phyloP scores from a whole-genome alignment of 192 early-diverging fungal species.

The Podila epigama region DNA sequence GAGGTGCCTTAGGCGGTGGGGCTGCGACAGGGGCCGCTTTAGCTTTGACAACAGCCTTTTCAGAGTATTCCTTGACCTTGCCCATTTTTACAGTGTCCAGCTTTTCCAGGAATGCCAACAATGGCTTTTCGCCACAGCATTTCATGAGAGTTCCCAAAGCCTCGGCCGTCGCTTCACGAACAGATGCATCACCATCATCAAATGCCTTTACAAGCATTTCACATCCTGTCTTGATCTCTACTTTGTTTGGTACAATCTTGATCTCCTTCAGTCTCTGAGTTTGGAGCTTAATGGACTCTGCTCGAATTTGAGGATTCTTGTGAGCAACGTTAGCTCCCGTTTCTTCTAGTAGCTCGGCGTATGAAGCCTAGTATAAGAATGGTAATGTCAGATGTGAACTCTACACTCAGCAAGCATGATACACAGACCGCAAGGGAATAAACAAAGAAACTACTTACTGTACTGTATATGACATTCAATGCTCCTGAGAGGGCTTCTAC shows the following conservation, averaged over 20 bases:
- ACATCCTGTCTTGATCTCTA: slow-evolving; percentile 79
- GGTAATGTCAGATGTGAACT: no score
- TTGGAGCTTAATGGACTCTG: slow-evolving; percentile 79
- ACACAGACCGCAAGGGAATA: no score
- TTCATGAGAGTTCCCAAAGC: slow-evolving; percentile 91
- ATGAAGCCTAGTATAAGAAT: slow-evolving; percentile 53
- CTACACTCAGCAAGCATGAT: no score
- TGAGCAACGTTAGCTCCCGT: slow-evolving; percentile 71
- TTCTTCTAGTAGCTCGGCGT: slow-evolving; percentile 83
- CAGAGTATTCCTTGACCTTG: slow-evolving; percentile 89
- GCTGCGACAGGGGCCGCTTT: slow-evolving; percentile 59
- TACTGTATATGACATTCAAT: slow-evolving; percentile 84
- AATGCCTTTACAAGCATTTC: slow-evolving; percentile 80
- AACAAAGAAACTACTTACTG: slow-evolving; percentile 61
- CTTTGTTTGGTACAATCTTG: slow-evolving; percentile 74
- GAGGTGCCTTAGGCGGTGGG: slow-evolving; percentile 34
- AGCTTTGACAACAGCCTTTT: slow-evolving; percentile 84
- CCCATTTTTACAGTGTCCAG: slow-evolving; percentile 88
- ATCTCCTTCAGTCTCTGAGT: slow-evolving; percentile 77
- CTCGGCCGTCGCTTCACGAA: slow-evolving; percentile 86
- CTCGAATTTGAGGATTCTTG: slow-evolving; percentile 93
- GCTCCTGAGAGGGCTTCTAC: slow-evolving; percentile 82
- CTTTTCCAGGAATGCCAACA: slow-evolving; percentile 78
- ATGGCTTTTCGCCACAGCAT: slow-evolving; percentile 79
- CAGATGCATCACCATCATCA: slow-evolving; percentile 85